Base-by-base conservation (phyloP, 495 filamentous ascomycete genomes). In the Podospora pseudocomata region DNA sequence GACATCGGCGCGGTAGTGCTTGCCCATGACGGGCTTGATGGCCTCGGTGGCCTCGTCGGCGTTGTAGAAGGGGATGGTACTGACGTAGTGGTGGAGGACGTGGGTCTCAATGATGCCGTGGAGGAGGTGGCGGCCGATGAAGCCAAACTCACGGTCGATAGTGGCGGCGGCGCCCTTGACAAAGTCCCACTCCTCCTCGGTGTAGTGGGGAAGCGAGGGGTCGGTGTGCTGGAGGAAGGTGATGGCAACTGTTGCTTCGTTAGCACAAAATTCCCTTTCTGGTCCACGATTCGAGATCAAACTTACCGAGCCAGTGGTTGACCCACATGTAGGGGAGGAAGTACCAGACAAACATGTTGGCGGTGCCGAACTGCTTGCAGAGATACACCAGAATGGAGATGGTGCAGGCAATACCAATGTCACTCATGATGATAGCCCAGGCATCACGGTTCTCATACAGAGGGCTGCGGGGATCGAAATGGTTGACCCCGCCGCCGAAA, bases 311-410 rank as follows among this genome's bases (percentile, higher is more conserved):
- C 90, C 95, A 99, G 87, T 98, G 94, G 86, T 99, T 96, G 27
- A 98, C 95, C 94, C 94, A 97, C 70, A 98, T 83, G 78, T 97
- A 99, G 11, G 95, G 95, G 66, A 96, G 74, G 75, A 91, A 88
- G 79, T 98, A 99, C 94, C 95, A 98, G 56, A 99, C 89, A 30
- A 90, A 80, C 74, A 98, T 81, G 80, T 96, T 97, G 70, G 84
- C 74, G 86, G 88, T 94, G 75, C 96, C 94, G 72, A 88, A 97
- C 63, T 80, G 92, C 78, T 88, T 85, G 71, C 89, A 77, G 70
- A 87, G 81, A 71, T 87, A 87, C 64, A 90, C 78, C 26, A 87
- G 79, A 56, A 75, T 80, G 30, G 76, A 69, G 71, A 80, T 79
- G 63, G 83, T 84, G 70, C 92, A 78, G 66, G 82, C 83, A 54